Evolutionary conservation across 805 yeast genomes (phyloP).

Genomic region (Lachancea lanzarotensis): DNA sequence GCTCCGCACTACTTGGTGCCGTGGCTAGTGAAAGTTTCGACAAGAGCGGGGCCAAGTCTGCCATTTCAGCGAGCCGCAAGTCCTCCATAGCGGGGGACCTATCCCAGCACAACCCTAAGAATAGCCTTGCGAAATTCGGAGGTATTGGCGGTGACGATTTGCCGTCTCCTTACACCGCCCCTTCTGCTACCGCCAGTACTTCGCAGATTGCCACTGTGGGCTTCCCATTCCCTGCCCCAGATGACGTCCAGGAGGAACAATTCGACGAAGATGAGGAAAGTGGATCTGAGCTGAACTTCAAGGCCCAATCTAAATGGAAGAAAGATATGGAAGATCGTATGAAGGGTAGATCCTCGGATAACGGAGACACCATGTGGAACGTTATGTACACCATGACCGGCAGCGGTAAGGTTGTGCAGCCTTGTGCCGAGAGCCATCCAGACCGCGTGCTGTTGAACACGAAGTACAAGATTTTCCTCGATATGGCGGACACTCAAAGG

Average conservation of each 20-base stretch:
- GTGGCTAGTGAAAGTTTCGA: slow-evolving; percentile 73
- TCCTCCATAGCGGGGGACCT: slow-evolving; percentile 13
- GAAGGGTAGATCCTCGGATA: slow-evolving; percentile 11
- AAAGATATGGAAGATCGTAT: slow-evolving; percentile 37
- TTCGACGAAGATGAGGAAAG: slow-evolving; percentile 34
- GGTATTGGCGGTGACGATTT: slow-evolving; percentile 12
- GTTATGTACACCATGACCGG: slow-evolving; percentile 82
- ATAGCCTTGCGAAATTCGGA: slow-evolving; percentile 7
- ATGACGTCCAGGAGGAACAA: slow-evolving; percentile 18
- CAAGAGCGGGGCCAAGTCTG: slow-evolving; percentile 12
- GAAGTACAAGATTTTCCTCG: slow-evolving; percentile 81
- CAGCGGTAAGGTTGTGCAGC: slow-evolving; percentile 71
- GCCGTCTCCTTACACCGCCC: slow-evolving; percentile 73
- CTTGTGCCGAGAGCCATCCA: slow-evolving; percentile 49
- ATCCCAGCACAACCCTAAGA: slow-evolving; percentile 6
- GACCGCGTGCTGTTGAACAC: slow-evolving; percentile 67
- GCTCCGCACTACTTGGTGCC: slow-evolving; percentile 92
- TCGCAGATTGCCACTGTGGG: slow-evolving; percentile 32
- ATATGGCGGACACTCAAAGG: slow-evolving; percentile 78
- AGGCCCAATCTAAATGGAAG: slow-evolving; percentile 46
- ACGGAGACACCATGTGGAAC: slow-evolving; percentile 72
- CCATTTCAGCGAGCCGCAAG: slow-evolving; percentile 12
- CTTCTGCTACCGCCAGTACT: slow-evolving; percentile 64
- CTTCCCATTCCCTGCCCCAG: slow-evolving; percentile 43
- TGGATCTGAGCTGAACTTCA: slow-evolving; percentile 52